Conservation (phyloP, 2,329 filamentous ascomycete species). For the Fusarium circinatum region DNA sequence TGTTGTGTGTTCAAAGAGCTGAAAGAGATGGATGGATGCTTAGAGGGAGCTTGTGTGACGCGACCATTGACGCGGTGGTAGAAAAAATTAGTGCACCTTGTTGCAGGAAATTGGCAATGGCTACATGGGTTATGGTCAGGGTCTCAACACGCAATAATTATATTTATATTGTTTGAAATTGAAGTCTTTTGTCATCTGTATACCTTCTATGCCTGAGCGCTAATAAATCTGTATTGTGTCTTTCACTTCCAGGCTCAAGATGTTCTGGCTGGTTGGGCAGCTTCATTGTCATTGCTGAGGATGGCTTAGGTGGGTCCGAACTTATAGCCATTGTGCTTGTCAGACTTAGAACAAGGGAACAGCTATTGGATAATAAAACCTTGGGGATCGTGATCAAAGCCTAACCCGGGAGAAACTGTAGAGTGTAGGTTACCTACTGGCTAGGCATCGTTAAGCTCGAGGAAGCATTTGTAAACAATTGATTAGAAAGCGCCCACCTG, state of each 20-base stretch:
- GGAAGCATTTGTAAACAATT: not conserved
- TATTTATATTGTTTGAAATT: not conserved
- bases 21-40: constrained; percentile 4
- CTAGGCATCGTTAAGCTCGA: not conserved
- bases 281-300: not conserved
- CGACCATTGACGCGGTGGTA: constrained; percentile 10
- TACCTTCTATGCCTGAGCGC: not conserved
- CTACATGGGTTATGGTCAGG: not conserved
- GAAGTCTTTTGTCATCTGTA: not conserved
- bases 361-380: not conserved
- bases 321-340: not conserved
- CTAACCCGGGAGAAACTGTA: not conserved
- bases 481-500: not conserved
- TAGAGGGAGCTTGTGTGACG: constrained; percentile 40
- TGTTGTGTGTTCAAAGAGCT: constrained; percentile 27
- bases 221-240: not conserved
- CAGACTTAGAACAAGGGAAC: not conserved
- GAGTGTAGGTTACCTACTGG: not conserved
- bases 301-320: not conserved
- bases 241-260: not conserved
- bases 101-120: not conserved
- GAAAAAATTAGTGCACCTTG: constrained; percentile 14
- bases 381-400: not conserved
- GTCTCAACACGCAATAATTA: not conserved
- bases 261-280: not conserved